These are phyloP conservation scores for Macrophomina tecta DNA, from an alignment of 2,329 filamentous ascomycete genomes.

Conservation along the genomic window DNA sequence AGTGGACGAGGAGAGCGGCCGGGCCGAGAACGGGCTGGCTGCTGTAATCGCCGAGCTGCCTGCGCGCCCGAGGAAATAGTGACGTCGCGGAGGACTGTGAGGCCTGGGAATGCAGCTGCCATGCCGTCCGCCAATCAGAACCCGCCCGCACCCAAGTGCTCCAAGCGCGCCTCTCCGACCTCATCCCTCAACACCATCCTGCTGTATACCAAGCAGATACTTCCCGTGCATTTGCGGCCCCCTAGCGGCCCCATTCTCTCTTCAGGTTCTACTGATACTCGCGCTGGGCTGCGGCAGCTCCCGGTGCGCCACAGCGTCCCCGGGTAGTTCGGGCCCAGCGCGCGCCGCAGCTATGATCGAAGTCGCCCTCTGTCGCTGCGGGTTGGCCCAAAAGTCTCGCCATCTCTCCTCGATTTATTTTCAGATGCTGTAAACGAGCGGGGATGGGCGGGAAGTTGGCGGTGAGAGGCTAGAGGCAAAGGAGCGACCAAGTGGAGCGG, in stretches of 20 bases:
- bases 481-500: conserved; percentile 20
- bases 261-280: too few species aligned
- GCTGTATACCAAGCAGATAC: background rate
- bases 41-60: conserved; percentile 16
- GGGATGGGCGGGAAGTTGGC: conserved; percentile 20
- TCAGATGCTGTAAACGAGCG: background rate
- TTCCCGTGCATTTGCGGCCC: background rate
- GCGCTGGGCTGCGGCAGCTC: background rate
- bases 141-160: conserved; percentile 10
- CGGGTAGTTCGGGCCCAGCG: background rate
- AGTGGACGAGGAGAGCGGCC: conserved; percentile 1
- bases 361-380: background rate
- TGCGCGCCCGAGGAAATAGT: background rate
- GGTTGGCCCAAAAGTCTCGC: background rate
- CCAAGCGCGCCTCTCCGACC: conserved; percentile 17
- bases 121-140: conserved; percentile 14
- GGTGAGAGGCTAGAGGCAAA: conserved; percentile 10
- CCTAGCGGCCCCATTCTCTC: background rate
- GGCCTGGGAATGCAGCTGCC: background rate
- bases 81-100: background rate
- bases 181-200: conserved; percentile 15
- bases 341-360: background rate
- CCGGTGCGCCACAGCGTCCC: background rate
- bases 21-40: conserved; percentile 7
- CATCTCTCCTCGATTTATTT: conserved; percentile 1